These are phyloP conservation scores for Calcarisporium arbuscula DNA, from an alignment of 2,329 filamentous ascomycete species.

Conservation along the genomic window DNA sequence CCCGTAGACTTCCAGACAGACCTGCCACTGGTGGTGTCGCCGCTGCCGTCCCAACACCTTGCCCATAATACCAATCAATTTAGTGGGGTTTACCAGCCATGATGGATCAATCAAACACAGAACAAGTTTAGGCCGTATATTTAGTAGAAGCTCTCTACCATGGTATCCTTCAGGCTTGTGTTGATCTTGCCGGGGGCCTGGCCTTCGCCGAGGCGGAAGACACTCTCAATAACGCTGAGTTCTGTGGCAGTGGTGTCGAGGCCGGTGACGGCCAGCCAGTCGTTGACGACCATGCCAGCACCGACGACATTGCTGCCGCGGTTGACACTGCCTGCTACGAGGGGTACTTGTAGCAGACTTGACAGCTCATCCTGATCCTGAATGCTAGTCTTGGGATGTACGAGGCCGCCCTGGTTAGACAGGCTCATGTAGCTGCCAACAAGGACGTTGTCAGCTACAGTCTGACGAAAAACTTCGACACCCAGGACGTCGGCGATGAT, in stretches of 20 bases:
- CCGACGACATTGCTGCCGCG: slow-evolving; percentile 91
- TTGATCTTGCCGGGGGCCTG: slow-evolving; percentile 72
- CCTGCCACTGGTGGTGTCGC: too few relatives aligned
- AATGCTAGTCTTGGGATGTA: slow-evolving; percentile 94
- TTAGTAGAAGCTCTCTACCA: slow-evolving; percentile 99
- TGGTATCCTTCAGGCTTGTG: slow-evolving; percentile 87
- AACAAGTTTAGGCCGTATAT: too few relatives aligned
- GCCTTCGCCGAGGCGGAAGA: slow-evolving; percentile 90
- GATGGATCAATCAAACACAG: too few relatives aligned
- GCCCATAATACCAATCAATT: slow-evolving; percentile 5
- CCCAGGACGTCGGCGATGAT: slow-evolving; percentile 93
- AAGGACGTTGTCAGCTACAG: slow-evolving; percentile 92
- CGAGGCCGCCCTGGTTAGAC: slow-evolving; percentile 91
- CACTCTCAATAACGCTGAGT: slow-evolving; percentile 90
- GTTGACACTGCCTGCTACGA: slow-evolving; percentile 92
- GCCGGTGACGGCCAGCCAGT: slow-evolving; percentile 93
- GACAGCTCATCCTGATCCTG: slow-evolving; percentile 98
- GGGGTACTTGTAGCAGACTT: slow-evolving; percentile 85
- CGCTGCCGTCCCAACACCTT: slow-evolving; percentile 10
- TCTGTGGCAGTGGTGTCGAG: slow-evolving; percentile 96
- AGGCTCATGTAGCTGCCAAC: slow-evolving; percentile 95
- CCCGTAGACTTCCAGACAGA: too few relatives aligned
- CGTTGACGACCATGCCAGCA: slow-evolving; percentile 56
- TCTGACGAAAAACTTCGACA: slow-evolving; percentile 88
- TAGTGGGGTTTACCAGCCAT: too few relatives aligned